phyloP scores from a whole-genome alignment of 106 monocot species.

The Dendrobium officinale region DNA sequence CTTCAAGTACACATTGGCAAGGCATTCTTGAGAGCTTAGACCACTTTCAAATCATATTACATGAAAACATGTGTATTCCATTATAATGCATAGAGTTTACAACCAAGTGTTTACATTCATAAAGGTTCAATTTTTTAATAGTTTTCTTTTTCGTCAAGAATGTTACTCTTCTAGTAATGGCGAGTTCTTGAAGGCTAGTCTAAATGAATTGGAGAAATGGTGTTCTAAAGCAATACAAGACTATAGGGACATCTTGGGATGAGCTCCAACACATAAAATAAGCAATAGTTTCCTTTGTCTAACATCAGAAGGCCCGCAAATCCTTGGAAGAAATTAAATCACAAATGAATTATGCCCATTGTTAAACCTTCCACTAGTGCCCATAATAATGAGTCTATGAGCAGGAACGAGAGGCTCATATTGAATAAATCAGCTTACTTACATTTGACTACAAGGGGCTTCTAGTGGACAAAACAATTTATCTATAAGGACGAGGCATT shows the following conservation, averaged over 20 bases:
- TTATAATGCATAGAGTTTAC: conserved; percentile 78
- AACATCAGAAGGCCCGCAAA: conserved; percentile 83
- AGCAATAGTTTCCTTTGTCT: conserved; percentile 77
- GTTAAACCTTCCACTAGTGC: no score
- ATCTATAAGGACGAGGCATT: no score
- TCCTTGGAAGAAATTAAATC: conserved; percentile 49
- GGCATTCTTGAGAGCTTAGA: conserved; percentile 78
- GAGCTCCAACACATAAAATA: conserved; percentile 85
- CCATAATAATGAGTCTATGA: no score
- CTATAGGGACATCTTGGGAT: conserved; percentile 75
- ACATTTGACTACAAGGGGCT: no score
- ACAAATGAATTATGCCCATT: conserved; percentile 56
- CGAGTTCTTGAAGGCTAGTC: conserved; percentile 87
- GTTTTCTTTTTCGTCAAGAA: conserved; percentile 81
- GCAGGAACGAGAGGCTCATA: no score
- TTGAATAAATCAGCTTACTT: no score
- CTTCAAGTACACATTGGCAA: conserved; percentile 79
- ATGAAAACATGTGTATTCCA: conserved; percentile 62
- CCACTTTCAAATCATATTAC: conserved; percentile 30
- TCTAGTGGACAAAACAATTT: no score
- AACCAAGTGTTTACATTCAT: conserved; percentile 89
- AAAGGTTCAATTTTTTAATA: conserved; percentile 93
- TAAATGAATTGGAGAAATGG: conserved; percentile 84
- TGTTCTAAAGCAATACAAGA: conserved; percentile 65
- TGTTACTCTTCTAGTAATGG: conserved; percentile 98